Base-by-base conservation (phyloP, 495 filamentous ascomycete genomes). In the Podospora didyma region DNA sequence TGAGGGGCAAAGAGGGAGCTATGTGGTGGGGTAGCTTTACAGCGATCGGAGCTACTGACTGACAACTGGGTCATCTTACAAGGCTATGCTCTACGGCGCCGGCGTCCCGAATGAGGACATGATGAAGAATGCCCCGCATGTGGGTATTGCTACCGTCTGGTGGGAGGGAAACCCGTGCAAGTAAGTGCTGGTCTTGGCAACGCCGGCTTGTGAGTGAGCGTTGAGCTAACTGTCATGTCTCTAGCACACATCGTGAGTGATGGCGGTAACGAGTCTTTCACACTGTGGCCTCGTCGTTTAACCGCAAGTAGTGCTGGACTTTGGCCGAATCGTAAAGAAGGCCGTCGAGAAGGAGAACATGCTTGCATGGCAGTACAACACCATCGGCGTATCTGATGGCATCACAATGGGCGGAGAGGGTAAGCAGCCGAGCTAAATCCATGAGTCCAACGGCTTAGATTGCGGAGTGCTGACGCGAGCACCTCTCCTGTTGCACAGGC, bases 361-460 rank as follows among this genome's bases (percentile, higher is more conserved):
- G 89, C 80, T 97, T 49, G 92, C 84, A 17, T 97, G 90, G 90
- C 83, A 85, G 64, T 98, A 90, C 71, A 96, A 96, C 71, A 96
- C 94, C 37, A 85, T 97, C 66, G 93, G 93, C 39, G 93, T 96
- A 3, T 92, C 79, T 14, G 93, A 97, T 73, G 94, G 84, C 17
- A 96, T 98, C 63, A 96, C 93, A 11, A 97, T 97, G 94, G 91
- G 94, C 45, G 89, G 88, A 56, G 90, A 97, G 76, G 93, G 91
- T 92, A 58, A 59, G 76, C 63, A 19, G 5, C 20, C 5, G 26
- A 31, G n/a, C n/a, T n/a, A n/a, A n/a, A n/a, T n/a, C n/a, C n/a
- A n/a, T n/a, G n/a, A n/a, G n/a, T n/a, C n/a, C n/a, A n/a, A n/a
- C n/a, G n/a, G n/a, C n/a, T n/a, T n/a, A n/a, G n/a, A n/a, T n/a